Evolutionary conservation across 139 green algal species (phyloP).

Genomic region (Micractinium conductrix): DNA sequence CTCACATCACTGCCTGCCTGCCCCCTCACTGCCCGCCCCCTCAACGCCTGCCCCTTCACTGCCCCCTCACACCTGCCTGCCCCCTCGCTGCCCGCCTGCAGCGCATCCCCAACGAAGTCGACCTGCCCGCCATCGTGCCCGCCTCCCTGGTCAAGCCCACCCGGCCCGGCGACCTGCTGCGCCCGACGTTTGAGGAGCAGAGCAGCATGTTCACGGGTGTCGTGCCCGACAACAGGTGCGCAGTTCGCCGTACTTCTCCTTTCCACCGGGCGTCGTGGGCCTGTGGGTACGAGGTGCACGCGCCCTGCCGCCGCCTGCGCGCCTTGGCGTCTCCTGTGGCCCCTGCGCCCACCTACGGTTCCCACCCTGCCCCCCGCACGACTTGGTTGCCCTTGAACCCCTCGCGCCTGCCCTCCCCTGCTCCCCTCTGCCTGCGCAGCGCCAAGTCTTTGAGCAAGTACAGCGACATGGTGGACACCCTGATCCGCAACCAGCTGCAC

Average conservation of each 20-base stretch:
- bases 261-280: no score
- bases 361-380: no score
- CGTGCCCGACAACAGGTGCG: slow-evolving; percentile 78
- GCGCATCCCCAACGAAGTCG: slow-evolving; percentile 46
- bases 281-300: no score
- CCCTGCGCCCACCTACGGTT: no score
- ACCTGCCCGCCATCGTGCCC: slow-evolving; percentile 64
- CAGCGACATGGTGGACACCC: slow-evolving; percentile 87
- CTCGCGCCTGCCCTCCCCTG: no score
- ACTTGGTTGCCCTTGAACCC: no score
- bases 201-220: slow-evolving; percentile 72
- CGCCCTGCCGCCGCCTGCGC: no score
- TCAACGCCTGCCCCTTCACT: no score
- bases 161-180: slow-evolving; percentile 44
- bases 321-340: no score
- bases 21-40: no score
- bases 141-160: slow-evolving; percentile 68
- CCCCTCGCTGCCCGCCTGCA: slow-evolving; percentile 33
- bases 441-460: slow-evolving; percentile 84
- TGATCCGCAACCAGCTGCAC: slow-evolving; percentile 63
- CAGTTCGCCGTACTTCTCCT: no score
- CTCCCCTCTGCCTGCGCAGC: slow-evolving; percentile 43
- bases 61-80: background rate
- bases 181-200: slow-evolving; percentile 31
- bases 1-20: no score